Evolutionary conservation across 2,329 filamentous ascomycete genomes (phyloP).

Genomic region (Fusarium sp.): DNA sequence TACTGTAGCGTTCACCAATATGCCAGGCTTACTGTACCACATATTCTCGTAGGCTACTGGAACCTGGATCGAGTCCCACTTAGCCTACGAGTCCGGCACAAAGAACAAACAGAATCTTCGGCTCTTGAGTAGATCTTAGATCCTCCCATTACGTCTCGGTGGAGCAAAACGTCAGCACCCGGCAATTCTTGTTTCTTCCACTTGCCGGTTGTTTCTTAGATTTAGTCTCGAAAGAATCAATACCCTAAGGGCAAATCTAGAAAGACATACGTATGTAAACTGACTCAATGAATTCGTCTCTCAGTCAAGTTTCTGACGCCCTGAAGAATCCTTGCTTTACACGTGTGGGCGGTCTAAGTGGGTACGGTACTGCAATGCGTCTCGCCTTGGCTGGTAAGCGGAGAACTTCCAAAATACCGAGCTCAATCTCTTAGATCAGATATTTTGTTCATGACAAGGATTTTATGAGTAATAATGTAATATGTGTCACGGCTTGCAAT

Average conservation of each 20-base stretch:
- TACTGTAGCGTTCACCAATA: not conserved
- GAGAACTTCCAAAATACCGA: not conserved
- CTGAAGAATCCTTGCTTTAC: not conserved
- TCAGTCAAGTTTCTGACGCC: not conserved
- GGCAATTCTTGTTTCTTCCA: not conserved
- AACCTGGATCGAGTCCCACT: not conserved
- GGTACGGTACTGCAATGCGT: not conserved
- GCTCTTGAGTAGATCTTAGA: not conserved
- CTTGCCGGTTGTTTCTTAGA: not conserved
- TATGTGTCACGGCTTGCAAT: not conserved
- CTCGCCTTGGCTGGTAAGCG: not conserved
- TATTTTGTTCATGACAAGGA: not conserved
- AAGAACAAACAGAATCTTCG: not conserved
- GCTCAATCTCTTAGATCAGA: not conserved
- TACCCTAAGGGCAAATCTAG: not conserved
- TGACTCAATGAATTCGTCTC: not conserved
- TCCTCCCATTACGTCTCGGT: not conserved
- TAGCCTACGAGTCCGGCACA: not conserved
- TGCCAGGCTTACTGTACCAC: not conserved
- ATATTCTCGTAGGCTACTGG: not conserved
- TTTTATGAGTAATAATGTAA: not conserved
- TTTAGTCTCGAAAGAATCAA: not conserved
- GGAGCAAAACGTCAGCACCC: not conserved
- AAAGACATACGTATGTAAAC: not conserved
- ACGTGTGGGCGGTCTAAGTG: not conserved